These are phyloP conservation scores for Coleophoma cylindrospora DNA, from an alignment of 2,329 filamentous ascomycete species.

Conservation along the genomic window DNA sequence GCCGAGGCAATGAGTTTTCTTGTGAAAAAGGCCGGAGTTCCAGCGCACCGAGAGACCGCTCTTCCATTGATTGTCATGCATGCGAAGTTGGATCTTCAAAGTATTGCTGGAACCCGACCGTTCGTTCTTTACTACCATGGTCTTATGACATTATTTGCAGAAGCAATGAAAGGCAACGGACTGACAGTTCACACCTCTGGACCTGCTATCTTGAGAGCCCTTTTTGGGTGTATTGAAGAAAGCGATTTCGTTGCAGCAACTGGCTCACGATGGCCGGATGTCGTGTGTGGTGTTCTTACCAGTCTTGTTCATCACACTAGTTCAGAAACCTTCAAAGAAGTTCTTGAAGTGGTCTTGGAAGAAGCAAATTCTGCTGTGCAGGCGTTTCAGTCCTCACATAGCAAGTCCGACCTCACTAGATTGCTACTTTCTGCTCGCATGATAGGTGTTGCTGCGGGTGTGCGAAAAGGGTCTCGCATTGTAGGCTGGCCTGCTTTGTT, in stretches of 20 bases:
- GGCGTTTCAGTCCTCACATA: constrained; percentile 28
- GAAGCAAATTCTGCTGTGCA: constrained; percentile 33
- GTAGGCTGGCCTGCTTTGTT: constrained; percentile 56
- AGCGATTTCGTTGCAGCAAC: constrained; percentile 42
- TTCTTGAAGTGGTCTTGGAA: constrained; percentile 58
- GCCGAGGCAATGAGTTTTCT: constrained; percentile 94
- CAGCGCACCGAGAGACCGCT: constrained; percentile 69
- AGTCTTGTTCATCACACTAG: constrained; percentile 81
- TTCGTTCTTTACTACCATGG: constrained; percentile 75
- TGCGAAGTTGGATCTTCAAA: constrained; percentile 63
- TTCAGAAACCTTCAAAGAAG: constrained; percentile 64
- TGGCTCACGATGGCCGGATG: constrained; percentile 47
- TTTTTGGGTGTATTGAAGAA: constrained; percentile 39
- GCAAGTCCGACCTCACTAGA: constrained; percentile 31
- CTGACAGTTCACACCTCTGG: constrained; percentile 55
- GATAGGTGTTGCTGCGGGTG: constrained; percentile 66
- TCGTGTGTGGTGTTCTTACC: constrained; percentile 72
- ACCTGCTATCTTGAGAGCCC: constrained; percentile 43
- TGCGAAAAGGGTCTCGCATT: constrained; percentile 76
- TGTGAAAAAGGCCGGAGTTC: constrained; percentile 78
- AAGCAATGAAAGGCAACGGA: constrained; percentile 66
- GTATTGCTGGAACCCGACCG: constrained; percentile 46
- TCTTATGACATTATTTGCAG: constrained; percentile 86
- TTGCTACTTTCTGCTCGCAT: constrained; percentile 49
- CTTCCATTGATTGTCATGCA: constrained; percentile 68